phyloP scores from a whole-genome alignment of 192 early-diverging fungal genomes.

The Gorgonomyces haynaldii region DNA sequence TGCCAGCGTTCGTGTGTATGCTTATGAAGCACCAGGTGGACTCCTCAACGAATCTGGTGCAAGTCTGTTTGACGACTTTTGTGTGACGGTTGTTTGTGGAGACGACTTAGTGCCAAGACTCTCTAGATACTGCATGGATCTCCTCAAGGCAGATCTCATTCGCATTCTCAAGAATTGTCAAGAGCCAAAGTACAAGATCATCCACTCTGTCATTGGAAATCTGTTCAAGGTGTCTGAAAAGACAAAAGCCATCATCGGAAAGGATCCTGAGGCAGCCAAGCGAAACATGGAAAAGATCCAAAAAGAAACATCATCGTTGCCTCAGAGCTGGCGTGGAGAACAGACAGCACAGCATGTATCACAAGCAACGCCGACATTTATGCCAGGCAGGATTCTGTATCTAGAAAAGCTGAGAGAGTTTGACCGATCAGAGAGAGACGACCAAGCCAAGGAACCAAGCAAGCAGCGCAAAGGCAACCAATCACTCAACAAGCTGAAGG shows the following conservation, averaged over 20 bases:
- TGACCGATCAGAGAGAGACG: no score
- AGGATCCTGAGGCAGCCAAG: neutral
- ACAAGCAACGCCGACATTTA: conserved; percentile 9
- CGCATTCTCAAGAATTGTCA: neutral
- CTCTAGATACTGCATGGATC: conserved; percentile 11
- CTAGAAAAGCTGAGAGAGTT: conserved; percentile 24
- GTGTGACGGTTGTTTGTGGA: conserved; percentile 9
- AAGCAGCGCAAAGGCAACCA: no score
- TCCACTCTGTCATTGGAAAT: conserved; percentile 7
- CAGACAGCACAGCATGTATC: no score
- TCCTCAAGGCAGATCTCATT: conserved; percentile 6
- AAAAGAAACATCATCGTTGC: neutral
- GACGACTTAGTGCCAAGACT: conserved; percentile 11
- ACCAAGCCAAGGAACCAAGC: no score
- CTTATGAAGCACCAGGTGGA: conserved; percentile 1
- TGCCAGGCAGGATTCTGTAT: conserved; percentile 28
- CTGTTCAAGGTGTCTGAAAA: neutral
- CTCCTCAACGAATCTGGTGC: neutral
- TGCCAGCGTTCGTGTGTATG: neutral
- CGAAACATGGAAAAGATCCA: neutral
- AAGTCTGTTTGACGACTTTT: neutral
- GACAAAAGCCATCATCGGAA: neutral
- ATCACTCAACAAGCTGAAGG: no score
- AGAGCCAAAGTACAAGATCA: conserved; percentile 2
- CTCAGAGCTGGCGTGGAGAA: neutral